A percentile compares a stretch with the other conserved stretches of the same genome.
Evolutionary conservation across 2,329 filamentous ascomycete genomes (phyloP).

Genomic region (Botrytis paeoniae): DNA sequence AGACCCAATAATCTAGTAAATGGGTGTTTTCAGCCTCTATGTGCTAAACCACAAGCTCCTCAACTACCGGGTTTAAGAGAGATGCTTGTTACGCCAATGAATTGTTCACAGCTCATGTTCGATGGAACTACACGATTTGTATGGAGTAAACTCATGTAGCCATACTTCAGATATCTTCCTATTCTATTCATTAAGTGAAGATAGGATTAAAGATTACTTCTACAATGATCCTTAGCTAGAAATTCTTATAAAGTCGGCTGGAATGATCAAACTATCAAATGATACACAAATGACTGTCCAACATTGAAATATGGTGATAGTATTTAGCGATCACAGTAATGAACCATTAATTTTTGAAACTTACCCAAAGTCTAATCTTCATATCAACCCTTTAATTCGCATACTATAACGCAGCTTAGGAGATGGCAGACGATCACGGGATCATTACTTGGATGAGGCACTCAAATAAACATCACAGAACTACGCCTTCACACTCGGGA

Average conservation of each 20-base stretch:
- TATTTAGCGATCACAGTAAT: not conserved
- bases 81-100: too few species aligned
- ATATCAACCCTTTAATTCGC: not conserved
- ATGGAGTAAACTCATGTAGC: too few species aligned
- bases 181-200: too few species aligned
- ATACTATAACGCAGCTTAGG: not conserved
- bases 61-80: not conserved
- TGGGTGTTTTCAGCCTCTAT: not conserved
- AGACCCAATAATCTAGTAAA: not conserved
- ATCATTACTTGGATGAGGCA: not conserved
- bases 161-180: not conserved
- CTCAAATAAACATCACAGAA: not conserved
- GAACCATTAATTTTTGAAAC: not conserved
- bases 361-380: not conserved
- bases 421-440: not conserved
- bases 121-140: not conserved
- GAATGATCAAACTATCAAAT: too few species aligned
- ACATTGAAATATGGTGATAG: too few species aligned
- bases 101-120: not conserved
- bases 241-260: too few species aligned
- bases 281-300: too few species aligned
- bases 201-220: too few species aligned
- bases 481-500: not conserved
- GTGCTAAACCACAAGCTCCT: not conserved
- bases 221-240: too few species aligned